These are phyloP conservation scores for Trichoderma sp. DNA, from an alignment of 2,329 filamentous ascomycete species.

Conservation along the genomic window DNA sequence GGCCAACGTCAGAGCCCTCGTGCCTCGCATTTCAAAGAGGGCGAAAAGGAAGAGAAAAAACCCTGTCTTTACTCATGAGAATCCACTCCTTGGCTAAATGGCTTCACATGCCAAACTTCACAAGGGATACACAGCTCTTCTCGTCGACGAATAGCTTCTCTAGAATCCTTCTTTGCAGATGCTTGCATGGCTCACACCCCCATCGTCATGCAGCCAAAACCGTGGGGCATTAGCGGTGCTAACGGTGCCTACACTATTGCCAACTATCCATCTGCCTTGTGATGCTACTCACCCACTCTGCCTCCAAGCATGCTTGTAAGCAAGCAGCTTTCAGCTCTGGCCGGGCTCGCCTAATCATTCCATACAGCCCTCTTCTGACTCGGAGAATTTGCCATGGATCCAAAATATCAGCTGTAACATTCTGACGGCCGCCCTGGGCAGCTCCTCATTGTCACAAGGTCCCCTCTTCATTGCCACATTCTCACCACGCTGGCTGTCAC, in stretches of 20 bases:
- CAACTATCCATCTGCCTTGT: background rate
- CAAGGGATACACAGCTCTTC: background rate
- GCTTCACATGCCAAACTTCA: background rate
- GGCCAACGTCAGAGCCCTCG: background rate
- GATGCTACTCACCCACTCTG: background rate
- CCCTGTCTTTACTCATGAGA: background rate
- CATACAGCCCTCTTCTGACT: background rate
- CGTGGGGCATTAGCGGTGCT: background rate
- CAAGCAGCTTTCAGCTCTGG: background rate
- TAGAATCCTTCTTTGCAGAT: background rate
- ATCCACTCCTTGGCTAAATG: background rate
- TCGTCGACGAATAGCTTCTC: background rate
- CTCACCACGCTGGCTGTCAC: background rate
- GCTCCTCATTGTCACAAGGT: background rate
- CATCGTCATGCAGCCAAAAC: background rate
- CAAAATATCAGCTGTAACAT: background rate
- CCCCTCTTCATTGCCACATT: background rate
- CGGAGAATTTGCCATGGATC: background rate
- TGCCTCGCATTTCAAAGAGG: background rate
- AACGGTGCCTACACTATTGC: background rate
- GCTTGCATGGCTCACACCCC: background rate
- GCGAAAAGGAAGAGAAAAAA: background rate
- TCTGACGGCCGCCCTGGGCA: background rate
- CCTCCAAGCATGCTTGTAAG: background rate
- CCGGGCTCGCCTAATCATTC: background rate